Percentiles rank a stretch among this genome's conserved stretches.
Evolutionary conservation across 345 rosid species (phyloP).

Genomic region (Iberis pinnata): DNA sequence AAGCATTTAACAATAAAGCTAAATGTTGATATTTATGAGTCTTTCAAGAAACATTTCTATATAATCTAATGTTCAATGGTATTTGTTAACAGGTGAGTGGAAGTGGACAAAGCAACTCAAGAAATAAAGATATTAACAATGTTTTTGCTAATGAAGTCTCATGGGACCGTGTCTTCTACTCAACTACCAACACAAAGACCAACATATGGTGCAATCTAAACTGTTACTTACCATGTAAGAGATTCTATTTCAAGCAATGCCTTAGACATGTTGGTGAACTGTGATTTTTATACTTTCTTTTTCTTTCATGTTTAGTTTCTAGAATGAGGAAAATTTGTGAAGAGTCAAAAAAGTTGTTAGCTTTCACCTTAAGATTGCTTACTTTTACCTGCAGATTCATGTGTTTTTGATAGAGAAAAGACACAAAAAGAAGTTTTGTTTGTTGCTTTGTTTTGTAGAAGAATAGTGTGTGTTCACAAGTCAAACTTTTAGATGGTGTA

Average conservation of each 20-base stretch:
- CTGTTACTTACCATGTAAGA: too few relatives aligned
- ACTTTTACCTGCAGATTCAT: slow-evolving; percentile 25
- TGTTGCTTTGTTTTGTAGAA: slow-evolving; percentile 19
- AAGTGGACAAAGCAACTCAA: slow-evolving; percentile 40
- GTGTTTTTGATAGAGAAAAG: too few relatives aligned
- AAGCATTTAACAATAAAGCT: too few relatives aligned
- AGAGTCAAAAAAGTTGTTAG: slow-evolving; percentile 20
- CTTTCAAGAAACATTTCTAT: neutral
- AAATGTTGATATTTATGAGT: too few relatives aligned
- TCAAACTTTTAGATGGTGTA: too few relatives aligned
- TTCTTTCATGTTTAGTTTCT: slow-evolving; percentile 27
- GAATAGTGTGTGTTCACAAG: slow-evolving; percentile 17
- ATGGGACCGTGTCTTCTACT: slow-evolving; percentile 49
- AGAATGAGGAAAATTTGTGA: slow-evolving; percentile 6
- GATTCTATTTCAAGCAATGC: too few relatives aligned
- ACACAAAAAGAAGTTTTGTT: too few relatives aligned
- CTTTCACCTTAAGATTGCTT: slow-evolving; percentile 22
- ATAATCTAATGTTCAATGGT: neutral
- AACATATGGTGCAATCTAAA: slow-evolving; percentile 54
- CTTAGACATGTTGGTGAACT: too few relatives aligned
- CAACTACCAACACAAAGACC: slow-evolving; percentile 37
- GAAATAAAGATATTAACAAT: slow-evolving; percentile 37
- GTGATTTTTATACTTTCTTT: too few relatives aligned
- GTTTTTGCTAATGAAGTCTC: slow-evolving; percentile 54
- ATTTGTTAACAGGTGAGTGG: slow-evolving; percentile 58